phyloP scores from a whole-genome alignment of 371 early-diverging fungal genomes.

The Apophysomyces trapeziformis region DNA sequence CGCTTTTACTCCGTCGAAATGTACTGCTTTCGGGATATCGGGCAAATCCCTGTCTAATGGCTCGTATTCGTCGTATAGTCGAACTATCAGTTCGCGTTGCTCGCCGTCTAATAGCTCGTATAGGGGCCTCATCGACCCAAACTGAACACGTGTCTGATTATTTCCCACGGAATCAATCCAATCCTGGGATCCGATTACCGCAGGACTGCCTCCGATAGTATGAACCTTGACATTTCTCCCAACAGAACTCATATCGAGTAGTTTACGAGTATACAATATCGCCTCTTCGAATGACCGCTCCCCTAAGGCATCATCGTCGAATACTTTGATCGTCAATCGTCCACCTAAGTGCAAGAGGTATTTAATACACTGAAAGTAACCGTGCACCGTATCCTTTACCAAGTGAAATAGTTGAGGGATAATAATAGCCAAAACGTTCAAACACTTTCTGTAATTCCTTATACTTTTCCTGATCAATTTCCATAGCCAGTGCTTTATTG shows the following conservation, averaged over 20 bases:
- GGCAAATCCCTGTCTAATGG: neutral
- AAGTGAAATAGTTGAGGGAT: neutral
- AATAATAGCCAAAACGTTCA: neutral
- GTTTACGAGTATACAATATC: neutral
- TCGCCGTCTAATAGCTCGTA: neutral
- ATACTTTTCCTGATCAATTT: neutral
- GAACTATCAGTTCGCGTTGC: neutral
- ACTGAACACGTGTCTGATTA: neutral
- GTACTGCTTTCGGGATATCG: neutral
- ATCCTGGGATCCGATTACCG: neutral
- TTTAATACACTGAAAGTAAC: neutral
- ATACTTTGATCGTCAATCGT: too few relatives aligned
- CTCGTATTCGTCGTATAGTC: neutral
- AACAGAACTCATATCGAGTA: too few relatives aligned
- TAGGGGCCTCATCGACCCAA: neutral
- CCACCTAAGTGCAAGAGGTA: too few relatives aligned
- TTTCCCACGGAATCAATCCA: neutral
- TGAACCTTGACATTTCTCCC: too few relatives aligned
- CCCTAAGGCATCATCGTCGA: too few relatives aligned
- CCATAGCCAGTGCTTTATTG: neutral
- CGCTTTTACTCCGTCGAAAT: neutral
- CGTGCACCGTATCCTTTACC: neutral
- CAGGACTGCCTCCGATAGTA: neutral
- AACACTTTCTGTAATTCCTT: neutral
- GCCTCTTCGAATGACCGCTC: too few relatives aligned